These are phyloP conservation scores for Aphanomyces cochlioides DNA, from an alignment of 352 stramenopile species.

Conservation along the genomic window DNA sequence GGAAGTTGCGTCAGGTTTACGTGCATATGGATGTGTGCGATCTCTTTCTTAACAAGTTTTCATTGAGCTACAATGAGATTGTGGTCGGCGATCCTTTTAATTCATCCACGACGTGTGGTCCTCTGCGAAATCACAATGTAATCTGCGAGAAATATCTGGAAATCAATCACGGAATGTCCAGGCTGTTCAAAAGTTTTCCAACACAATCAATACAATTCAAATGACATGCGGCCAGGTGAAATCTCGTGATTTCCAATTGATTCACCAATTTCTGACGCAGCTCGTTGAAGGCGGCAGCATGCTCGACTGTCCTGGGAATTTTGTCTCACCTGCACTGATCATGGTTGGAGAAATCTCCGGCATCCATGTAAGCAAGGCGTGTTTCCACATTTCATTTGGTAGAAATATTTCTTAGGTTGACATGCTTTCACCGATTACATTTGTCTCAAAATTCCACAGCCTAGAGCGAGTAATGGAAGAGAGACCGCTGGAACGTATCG, in stretches of 20 bases:
- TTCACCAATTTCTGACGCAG: not conserved
- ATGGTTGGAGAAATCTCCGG: not conserved
- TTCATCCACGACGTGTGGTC: constrained; percentile 72
- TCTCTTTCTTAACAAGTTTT: constrained; percentile 74
- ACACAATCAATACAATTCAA: constrained; percentile 6
- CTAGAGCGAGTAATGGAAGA: constrained; percentile 2
- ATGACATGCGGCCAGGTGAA: not conserved
- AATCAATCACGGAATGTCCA: not conserved
- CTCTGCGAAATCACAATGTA: constrained; percentile 44
- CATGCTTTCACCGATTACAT: constrained; percentile 6
- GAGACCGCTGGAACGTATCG: constrained; percentile 6
- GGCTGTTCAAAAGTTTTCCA: constrained; percentile 10
- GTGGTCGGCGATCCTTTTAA: constrained; percentile 86
- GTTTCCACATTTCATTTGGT: not conserved
- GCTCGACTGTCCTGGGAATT: not conserved
- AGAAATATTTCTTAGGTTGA: constrained; percentile 4
- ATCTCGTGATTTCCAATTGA: not conserved
- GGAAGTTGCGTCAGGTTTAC: constrained; percentile 87
- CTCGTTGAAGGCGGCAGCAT: not conserved
- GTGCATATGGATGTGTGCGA: constrained; percentile 89
- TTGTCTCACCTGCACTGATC: constrained; percentile 2
- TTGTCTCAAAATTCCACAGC: constrained; percentile 8
- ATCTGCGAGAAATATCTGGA: not conserved
- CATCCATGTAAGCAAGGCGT: not conserved
- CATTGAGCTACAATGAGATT: constrained; percentile 79